phyloP scores from a whole-genome alignment of 2,329 filamentous ascomycete species.

The Aquanectria penicillioides region DNA sequence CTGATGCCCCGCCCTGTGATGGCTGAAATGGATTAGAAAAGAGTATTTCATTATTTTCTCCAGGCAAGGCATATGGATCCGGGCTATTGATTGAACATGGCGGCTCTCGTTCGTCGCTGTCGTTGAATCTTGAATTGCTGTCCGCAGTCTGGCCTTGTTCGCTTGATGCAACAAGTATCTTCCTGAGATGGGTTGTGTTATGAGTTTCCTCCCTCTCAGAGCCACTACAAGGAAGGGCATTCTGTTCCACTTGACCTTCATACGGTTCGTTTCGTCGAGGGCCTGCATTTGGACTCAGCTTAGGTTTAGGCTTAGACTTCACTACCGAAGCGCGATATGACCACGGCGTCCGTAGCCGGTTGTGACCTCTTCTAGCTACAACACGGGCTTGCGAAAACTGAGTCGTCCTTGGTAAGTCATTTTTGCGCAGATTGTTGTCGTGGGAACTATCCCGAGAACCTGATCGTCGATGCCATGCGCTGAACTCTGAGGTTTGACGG shows the following conservation, averaged over 20 bases:
- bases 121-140: too few species aligned
- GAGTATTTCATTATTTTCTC: background rate
- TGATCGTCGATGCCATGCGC: slow-evolving; percentile 23
- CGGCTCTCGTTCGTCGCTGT: too few species aligned
- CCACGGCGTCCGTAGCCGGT: slow-evolving; percentile 16
- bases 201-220: too few species aligned
- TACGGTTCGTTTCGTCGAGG: background rate
- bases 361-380: slow-evolving; percentile 30
- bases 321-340: slow-evolving; percentile 13
- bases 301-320: slow-evolving; percentile 4
- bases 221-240: too few species aligned
- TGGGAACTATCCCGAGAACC: background rate
- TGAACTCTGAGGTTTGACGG: slow-evolving; percentile 27
- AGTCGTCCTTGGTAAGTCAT: slow-evolving; percentile 2
- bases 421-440: background rate
- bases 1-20: background rate
- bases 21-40: background rate
- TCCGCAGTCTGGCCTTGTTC: too few species aligned
- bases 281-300: background rate
- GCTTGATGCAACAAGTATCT: too few species aligned
- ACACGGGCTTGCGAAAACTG: slow-evolving; percentile 14
- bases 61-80: too few species aligned
- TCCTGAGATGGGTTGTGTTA: too few species aligned
- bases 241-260: too few species aligned
- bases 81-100: too few species aligned